Evolutionary conservation across 345 rosid genomes (phyloP).

Genomic region (Arabidopsis arenosa): DNA sequence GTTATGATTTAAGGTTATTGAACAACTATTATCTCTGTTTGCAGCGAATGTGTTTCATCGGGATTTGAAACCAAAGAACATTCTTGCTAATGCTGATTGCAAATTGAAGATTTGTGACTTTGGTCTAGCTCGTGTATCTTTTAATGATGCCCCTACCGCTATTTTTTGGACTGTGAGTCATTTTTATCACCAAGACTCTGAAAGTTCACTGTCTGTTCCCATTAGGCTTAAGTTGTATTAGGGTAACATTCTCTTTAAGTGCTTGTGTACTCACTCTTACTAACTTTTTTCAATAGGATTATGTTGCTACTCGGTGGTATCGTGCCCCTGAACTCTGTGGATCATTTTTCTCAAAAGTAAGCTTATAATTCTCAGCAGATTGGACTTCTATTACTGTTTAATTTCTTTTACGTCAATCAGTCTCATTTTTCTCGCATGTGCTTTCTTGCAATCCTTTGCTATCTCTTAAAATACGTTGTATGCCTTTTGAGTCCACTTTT

Average conservation of each 20-base stretch:
- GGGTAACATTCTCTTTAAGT: slow-evolving; percentile 1
- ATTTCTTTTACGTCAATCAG: too few species aligned
- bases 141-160: slow-evolving; percentile 93
- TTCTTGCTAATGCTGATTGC: slow-evolving; percentile 97
- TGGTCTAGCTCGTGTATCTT: slow-evolving; percentile 95
- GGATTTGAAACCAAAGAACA: slow-evolving; percentile 96
- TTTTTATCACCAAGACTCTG: slow-evolving; percentile 8
- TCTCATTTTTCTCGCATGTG: background rate
- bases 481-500: slow-evolving; percentile 10
- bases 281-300: slow-evolving; percentile 58
- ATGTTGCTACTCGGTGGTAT: slow-evolving; percentile 99
- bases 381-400: background rate
- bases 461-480: slow-evolving; percentile 21
- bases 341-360: slow-evolving; percentile 78
- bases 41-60: slow-evolving; percentile 94
- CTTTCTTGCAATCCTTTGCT: background rate
- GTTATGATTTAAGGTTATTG: background rate
- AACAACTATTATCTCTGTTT: slow-evolving; percentile 39
- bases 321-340: slow-evolving; percentile 99
- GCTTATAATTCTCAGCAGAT: background rate
- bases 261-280: slow-evolving; percentile 3
- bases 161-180: slow-evolving; percentile 92
- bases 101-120: slow-evolving; percentile 97
- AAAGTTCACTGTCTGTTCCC: background rate
- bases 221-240: background rate